Conservation (phyloP, 2,329 filamentous ascomycete genomes). For the Fusarium scirpi region DNA sequence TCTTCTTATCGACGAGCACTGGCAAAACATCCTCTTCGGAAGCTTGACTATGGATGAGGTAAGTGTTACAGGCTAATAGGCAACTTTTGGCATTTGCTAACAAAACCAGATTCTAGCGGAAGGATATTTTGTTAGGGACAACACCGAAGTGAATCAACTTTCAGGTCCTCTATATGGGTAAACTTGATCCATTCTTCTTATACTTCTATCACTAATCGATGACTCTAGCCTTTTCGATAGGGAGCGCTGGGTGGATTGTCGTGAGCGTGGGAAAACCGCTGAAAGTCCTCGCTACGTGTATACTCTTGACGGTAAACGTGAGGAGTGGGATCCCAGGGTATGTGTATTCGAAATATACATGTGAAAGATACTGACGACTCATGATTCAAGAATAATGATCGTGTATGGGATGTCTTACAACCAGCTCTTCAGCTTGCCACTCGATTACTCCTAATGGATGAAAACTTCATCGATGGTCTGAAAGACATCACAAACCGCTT, state of each 20-base stretch:
- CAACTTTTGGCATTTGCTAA: not conserved
- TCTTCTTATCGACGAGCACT: conserved; percentile 48
- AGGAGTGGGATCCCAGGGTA: conserved; percentile 45
- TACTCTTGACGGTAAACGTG: conserved; percentile 35
- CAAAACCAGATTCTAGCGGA: conserved; percentile 40
- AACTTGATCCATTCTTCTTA: not conserved
- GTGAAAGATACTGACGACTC: not conserved
- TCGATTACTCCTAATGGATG: conserved; percentile 34
- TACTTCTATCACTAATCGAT: not conserved
- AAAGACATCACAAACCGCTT: conserved; percentile 45
- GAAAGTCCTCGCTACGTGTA: conserved; percentile 31
- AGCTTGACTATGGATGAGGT: conserved; percentile 51
- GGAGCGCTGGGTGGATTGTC: conserved; percentile 25
- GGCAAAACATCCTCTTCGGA: conserved; percentile 48
- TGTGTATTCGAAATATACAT: not conserved
- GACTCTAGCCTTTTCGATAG: conserved; percentile 26
- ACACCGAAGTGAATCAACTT: conserved; percentile 24
- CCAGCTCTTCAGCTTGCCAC: conserved; percentile 47
- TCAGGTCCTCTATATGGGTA: conserved; percentile 43
- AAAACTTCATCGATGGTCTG: conserved; percentile 40
- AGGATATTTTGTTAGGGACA: conserved; percentile 40
- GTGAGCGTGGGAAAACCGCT: not conserved
- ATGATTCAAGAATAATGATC: conserved; percentile 36
- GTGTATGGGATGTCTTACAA: conserved; percentile 47
- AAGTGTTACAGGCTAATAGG: not conserved